Conservation (phyloP, 1,284 basidiomycete species). For the Sutorius eximius region DNA sequence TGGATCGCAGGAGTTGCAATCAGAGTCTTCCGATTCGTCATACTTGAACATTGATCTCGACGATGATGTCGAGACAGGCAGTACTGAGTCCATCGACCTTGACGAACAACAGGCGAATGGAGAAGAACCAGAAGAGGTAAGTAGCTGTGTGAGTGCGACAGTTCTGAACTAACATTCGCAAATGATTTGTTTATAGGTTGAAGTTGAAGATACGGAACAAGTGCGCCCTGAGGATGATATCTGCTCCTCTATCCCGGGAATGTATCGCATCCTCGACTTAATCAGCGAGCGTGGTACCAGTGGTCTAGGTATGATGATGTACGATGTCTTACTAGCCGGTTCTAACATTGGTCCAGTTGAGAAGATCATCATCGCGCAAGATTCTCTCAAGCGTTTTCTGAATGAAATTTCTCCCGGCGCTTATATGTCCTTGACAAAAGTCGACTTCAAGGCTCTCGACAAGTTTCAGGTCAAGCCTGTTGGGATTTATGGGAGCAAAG, state of each 20-base stretch:
- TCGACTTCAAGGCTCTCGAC: constrained; percentile 53
- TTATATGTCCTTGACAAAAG: constrained; percentile 51
- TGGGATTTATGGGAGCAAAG: constrained; percentile 56
- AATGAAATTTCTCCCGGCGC: constrained; percentile 48
- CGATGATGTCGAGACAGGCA: constrained; percentile 16
- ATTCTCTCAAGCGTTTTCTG: constrained; percentile 44
- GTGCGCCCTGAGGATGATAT: constrained; percentile 26
- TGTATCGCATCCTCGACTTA: constrained; percentile 58
- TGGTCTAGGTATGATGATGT: constrained; percentile 44
- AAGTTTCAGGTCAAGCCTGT: constrained; percentile 43
- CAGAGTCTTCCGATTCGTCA: constrained; percentile 22
- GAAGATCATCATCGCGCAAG: constrained; percentile 58
- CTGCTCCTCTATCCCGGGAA: constrained; percentile 36
- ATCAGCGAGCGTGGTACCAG: constrained; percentile 51
- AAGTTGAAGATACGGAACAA: constrained; percentile 10
- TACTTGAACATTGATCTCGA: constrained; percentile 20
- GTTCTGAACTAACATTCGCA: neutral
- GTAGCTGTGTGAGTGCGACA: neutral
- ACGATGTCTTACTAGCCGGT: neutral
- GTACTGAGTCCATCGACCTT: constrained; percentile 16
- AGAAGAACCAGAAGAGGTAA: constrained; percentile 22
- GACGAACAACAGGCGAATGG: constrained; percentile 8
- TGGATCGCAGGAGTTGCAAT: constrained; percentile 15
- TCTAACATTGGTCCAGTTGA: constrained; percentile 42
- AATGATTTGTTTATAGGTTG: constrained; percentile 10